A percentile compares a stretch with the other conserved stretches of the same genome.
phyloP scores from a whole-genome alignment of 176 grass and related monocot genomes.

The Melocanna baccifera region DNA sequence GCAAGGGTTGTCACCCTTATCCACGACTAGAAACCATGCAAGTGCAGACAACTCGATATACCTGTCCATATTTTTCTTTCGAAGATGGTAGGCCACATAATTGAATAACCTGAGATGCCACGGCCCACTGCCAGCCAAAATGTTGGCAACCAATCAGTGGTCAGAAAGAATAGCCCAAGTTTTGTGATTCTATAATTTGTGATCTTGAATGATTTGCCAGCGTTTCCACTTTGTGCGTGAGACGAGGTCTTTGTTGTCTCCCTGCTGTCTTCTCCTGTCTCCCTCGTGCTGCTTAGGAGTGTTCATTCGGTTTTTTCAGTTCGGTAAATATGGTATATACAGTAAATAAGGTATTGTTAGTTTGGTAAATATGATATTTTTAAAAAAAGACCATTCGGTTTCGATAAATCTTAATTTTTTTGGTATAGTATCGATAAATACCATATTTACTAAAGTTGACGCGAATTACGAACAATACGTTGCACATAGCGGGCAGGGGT shows the following conservation, averaged over 20 bases:
- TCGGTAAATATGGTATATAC: too few relatives aligned
- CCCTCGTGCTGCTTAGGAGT: too few relatives aligned
- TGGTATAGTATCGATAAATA: too few relatives aligned
- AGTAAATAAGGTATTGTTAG: too few relatives aligned
- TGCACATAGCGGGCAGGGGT: too few relatives aligned
- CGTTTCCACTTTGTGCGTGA: not conserved
- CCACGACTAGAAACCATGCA: not conserved
- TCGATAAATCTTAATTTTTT: too few relatives aligned
- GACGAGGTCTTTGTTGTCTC: not conserved
- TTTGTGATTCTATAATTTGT: not conserved
- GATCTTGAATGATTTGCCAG: slow-evolving; percentile 13
- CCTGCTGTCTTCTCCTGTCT: too few relatives aligned
- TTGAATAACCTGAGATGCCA: not conserved
- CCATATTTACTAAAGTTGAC: too few relatives aligned
- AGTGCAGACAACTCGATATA: not conserved
- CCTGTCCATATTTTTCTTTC: not conserved
- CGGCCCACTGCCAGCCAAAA: slow-evolving; percentile 14
- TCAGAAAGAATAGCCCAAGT: not conserved
- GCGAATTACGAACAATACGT: too few relatives aligned
- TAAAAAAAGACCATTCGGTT: too few relatives aligned
- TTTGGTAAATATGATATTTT: too few relatives aligned
- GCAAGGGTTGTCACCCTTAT: not conserved
- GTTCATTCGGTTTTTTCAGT: too few relatives aligned
- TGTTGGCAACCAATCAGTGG: not conserved
- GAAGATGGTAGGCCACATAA: not conserved